Base-by-base conservation (phyloP, 768 basidiomycete genomes). In the Agaricus sinodeliciosus region DNA sequence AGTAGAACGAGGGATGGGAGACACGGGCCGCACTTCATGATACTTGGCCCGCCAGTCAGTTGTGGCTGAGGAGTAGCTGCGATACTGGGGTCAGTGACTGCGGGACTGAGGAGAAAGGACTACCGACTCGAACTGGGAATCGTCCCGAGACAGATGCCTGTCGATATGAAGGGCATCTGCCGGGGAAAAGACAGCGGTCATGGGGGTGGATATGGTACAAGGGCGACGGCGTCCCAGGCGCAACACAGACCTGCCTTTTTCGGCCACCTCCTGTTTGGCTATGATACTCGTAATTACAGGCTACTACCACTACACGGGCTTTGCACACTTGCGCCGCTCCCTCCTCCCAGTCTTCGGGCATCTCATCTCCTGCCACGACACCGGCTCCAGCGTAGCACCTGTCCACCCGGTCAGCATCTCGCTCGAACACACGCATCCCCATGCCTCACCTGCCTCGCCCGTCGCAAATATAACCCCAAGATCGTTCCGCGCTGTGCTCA, bases 351-450 rank as follows among this genome's bases (percentile, higher is more conserved):
- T 91, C 64, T 81, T 83, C 16, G 87, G 82, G 63, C 90, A 92
- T 18, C 88, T 79, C 91, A 94, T 94, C 66, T 88, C 88, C 68
- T 89, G 83, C 91, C 91, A 94, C 1, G 87, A 90, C 12, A 90
- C 80, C 0, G 91, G 87, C 53, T 88, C 83, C 80, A 94, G 84
- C 19, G 87, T 87, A 9, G 79, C 82, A 49, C 90, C 89, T 90
- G 60, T 28, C 7, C 40, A 27, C 49, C 16, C 9, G 19, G 25
- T 45, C 6, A 45, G 26, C 15, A n/a, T 3, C 19, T 11, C 48
- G 18, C 49, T 28, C 50, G 41, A 8, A 48, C 54, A 26, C 18
- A 18, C 25, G 46, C 71, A 75, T 61, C 31, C 31, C 31, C 31
- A 11, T 31, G 31, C 31, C 31, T 31, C 31, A 82, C 90, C 90